phyloP scores from a whole-genome alignment of 768 basidiomycete genomes.

The Pisolithus albus region DNA sequence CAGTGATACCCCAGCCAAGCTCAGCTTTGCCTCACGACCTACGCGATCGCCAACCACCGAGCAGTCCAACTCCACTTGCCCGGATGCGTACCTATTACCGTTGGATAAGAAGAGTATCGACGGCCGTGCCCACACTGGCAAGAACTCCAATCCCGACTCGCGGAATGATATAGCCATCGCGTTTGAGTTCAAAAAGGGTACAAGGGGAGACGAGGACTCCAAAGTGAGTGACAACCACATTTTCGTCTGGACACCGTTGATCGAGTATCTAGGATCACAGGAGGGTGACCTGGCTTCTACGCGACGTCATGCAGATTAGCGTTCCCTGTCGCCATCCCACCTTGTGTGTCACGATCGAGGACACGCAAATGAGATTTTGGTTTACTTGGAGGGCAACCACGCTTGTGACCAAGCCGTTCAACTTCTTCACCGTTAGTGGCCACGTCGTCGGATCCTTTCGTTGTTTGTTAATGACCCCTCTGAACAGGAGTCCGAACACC shows the following conservation, averaged over 20 bases:
- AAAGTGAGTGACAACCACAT: background rate
- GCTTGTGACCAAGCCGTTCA: constrained; percentile 9
- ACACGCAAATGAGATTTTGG: constrained; percentile 19
- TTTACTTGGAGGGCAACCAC: constrained; percentile 16
- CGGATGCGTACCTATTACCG: background rate
- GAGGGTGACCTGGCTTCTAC: constrained; percentile 16
- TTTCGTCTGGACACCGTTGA: background rate
- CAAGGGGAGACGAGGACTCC: background rate
- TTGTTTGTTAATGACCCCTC: background rate
- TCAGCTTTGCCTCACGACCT: background rate
- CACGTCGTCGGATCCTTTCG: background rate
- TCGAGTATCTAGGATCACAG: background rate
- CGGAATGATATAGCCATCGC: background rate
- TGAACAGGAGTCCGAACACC: background rate
- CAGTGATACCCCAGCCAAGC: background rate
- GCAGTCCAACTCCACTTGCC: background rate
- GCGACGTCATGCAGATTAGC: constrained; percentile 17
- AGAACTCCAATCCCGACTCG: background rate
- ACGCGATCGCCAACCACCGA: background rate
- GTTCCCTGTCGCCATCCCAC: constrained; percentile 20
- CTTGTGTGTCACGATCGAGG: constrained; percentile 21
- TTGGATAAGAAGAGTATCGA: background rate
- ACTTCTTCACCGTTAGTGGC: constrained; percentile 9
- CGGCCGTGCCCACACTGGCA: no score
- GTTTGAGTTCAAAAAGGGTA: background rate